phyloP scores from a whole-genome alignment of 768 basidiomycete genomes.

The Lactarius hengduanensis region DNA sequence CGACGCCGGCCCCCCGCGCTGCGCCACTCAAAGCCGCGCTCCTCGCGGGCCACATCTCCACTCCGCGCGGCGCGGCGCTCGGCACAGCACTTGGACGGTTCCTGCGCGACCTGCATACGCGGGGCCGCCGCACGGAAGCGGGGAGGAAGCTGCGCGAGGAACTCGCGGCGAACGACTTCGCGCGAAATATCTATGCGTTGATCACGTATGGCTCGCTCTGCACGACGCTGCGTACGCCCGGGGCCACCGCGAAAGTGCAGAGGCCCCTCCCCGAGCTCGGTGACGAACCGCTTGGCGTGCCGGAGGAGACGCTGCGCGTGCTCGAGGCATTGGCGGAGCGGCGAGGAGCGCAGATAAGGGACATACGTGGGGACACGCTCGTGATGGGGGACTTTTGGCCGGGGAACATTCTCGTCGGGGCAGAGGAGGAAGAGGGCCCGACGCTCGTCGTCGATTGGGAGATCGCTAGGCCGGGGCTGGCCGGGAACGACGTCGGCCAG shows the following conservation, averaged over 20 bases:
- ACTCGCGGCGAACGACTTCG: slow-evolving; percentile 37
- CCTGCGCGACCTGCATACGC: slow-evolving; percentile 50
- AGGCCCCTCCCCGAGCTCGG: slow-evolving; percentile 30
- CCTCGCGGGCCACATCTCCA: slow-evolving; percentile 34
- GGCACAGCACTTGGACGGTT: slow-evolving; percentile 56
- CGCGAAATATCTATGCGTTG: slow-evolving; percentile 42
- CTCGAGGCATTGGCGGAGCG: slow-evolving; percentile 38
- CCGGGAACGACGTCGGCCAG: slow-evolving; percentile 61
- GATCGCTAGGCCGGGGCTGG: slow-evolving; percentile 53
- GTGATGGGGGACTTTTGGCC: slow-evolving; percentile 77
- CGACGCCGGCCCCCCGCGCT: slow-evolving; percentile 47
- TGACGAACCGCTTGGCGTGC: slow-evolving; percentile 44
- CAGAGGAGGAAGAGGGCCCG: slow-evolving; percentile 35
- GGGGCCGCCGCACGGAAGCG: slow-evolving; percentile 37
- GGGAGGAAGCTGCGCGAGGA: slow-evolving; percentile 7
- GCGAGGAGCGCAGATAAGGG: slow-evolving; percentile 36
- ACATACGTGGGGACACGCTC: slow-evolving; percentile 34
- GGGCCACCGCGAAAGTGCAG: background rate
- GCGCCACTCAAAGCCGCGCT: slow-evolving; percentile 44
- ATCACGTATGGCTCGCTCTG: slow-evolving; percentile 48
- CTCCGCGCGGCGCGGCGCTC: slow-evolving; percentile 42
- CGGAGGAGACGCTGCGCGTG: slow-evolving; percentile 37
- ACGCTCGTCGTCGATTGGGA: slow-evolving; percentile 64
- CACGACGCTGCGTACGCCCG: slow-evolving; percentile 27
- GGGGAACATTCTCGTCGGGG: slow-evolving; percentile 57